These are phyloP conservation scores for Linnemannia exigua DNA, from an alignment of 192 early-diverging fungal species.

Conservation along the genomic window DNA sequence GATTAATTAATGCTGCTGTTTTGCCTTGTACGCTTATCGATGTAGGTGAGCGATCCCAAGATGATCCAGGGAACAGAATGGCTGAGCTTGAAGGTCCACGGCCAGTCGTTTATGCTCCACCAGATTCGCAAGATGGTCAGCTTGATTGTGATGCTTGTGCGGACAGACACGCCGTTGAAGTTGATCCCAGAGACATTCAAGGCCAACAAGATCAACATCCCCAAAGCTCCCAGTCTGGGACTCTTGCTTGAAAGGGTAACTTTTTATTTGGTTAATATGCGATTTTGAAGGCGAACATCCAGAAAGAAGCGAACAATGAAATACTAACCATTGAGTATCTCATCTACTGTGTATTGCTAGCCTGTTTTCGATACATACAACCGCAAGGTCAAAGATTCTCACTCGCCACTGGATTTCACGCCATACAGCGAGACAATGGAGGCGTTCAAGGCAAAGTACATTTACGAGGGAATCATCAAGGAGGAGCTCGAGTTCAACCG, in stretches of 20 bases:
- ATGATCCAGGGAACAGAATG: constrained; percentile 84
- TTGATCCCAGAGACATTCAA: constrained; percentile 79
- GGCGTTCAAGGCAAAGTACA: constrained; percentile 89
- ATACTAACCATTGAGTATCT: neutral
- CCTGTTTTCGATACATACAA: constrained; percentile 81
- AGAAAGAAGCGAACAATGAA: neutral
- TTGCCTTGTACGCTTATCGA: too few species aligned
- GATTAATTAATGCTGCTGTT: neutral
- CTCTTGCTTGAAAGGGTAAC: constrained; percentile 85
- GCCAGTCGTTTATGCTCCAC: constrained; percentile 99
- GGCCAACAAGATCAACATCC: constrained; percentile 88
- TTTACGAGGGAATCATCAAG: constrained; percentile 84
- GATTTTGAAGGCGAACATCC: neutral
- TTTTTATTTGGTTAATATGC: neutral
- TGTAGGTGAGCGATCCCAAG: constrained; percentile 72
- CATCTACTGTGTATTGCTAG: constrained; percentile 10
- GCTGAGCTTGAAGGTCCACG: constrained; percentile 93
- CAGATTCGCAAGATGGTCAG: constrained; percentile 99
- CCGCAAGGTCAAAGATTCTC: constrained; percentile 55
- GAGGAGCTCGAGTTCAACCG: constrained; percentile 79
- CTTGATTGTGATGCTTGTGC: constrained; percentile 85
- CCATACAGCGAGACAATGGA: constrained; percentile 79
- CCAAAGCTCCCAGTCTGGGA: constrained; percentile 95
- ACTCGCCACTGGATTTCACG: constrained; percentile 69
- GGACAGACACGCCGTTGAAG: constrained; percentile 75